phyloP scores from a whole-genome alignment of 257 asterid genomes.

The Parsonsia alboflavescens region DNA sequence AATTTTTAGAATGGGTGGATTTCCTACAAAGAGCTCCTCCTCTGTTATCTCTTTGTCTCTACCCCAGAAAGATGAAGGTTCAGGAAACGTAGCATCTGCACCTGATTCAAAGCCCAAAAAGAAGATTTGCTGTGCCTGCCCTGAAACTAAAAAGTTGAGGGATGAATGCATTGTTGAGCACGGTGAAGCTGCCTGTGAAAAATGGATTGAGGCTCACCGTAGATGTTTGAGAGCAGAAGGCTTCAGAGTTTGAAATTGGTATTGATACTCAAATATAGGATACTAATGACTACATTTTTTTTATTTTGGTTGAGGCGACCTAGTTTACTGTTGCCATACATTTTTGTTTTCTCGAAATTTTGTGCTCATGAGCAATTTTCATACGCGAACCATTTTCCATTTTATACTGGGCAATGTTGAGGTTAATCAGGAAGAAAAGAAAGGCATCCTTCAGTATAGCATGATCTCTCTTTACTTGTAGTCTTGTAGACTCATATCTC shows the following conservation, averaged over 20 bases:
- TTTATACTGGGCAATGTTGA: not conserved
- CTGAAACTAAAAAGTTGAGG: constrained; percentile 77
- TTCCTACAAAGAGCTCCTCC: constrained; percentile 30
- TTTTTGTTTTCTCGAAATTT: not conserved
- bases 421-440: not conserved
- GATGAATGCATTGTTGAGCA: constrained; percentile 83
- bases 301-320: not conserved
- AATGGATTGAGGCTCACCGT: constrained; percentile 80
- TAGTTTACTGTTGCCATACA: not conserved
- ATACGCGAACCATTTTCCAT: not conserved
- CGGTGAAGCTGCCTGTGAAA: constrained; percentile 73
- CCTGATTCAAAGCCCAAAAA: constrained; percentile 72
- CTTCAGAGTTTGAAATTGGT: constrained; percentile 52
- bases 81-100: constrained; percentile 28
- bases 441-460: not conserved
- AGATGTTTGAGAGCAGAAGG: constrained; percentile 90
- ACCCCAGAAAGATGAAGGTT: constrained; percentile 36
- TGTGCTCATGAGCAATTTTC: not conserved
- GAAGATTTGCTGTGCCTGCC: constrained; percentile 96
- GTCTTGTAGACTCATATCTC: too few species aligned
- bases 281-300: not conserved
- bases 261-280: not conserved
- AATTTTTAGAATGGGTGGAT: constrained; percentile 43
- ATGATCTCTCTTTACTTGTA: too few species aligned
- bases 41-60: constrained; percentile 36